These are phyloP conservation scores for Cornus kousa DNA, from an alignment of 148 eudicot species.

Conservation along the genomic window DNA sequence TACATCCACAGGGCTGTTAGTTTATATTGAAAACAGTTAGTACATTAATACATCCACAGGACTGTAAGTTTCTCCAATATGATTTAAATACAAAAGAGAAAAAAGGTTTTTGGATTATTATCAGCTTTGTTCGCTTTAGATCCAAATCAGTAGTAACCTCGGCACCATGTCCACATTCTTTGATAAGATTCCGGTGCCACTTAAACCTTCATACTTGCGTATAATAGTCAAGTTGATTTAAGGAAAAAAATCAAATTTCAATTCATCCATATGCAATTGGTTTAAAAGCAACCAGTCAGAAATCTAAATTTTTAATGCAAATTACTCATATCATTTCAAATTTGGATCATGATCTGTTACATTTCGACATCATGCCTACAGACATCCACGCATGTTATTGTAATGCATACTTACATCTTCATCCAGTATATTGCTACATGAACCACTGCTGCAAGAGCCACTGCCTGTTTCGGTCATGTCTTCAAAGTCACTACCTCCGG, in stretches of 20 bases:
- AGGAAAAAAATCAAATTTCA: too few relatives aligned
- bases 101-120: not conserved
- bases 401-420: conserved; percentile 65
- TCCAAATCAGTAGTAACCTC: not conserved
- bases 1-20: not conserved
- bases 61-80: not conserved
- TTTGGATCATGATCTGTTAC: not conserved
- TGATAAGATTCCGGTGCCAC: not conserved
- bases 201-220: too few relatives aligned
- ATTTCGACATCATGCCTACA: not conserved
- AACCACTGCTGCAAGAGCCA: conserved; percentile 71
- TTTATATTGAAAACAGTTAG: too few relatives aligned
- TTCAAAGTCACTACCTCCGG: conserved; percentile 91
- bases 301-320: not conserved
- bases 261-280: not conserved
- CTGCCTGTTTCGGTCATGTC: conserved; percentile 78
- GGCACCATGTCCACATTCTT: conserved; percentile 3
- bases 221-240: too few relatives aligned
- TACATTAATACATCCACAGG: not conserved
- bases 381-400: not conserved
- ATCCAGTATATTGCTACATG: conserved; percentile 66
- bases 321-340: not conserved
- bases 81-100: not conserved
- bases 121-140: not conserved
- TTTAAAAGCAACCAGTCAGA: too few relatives aligned